phyloP scores from a whole-genome alignment of 2,329 filamentous ascomycete species.

The Emydomyces testavorans region DNA sequence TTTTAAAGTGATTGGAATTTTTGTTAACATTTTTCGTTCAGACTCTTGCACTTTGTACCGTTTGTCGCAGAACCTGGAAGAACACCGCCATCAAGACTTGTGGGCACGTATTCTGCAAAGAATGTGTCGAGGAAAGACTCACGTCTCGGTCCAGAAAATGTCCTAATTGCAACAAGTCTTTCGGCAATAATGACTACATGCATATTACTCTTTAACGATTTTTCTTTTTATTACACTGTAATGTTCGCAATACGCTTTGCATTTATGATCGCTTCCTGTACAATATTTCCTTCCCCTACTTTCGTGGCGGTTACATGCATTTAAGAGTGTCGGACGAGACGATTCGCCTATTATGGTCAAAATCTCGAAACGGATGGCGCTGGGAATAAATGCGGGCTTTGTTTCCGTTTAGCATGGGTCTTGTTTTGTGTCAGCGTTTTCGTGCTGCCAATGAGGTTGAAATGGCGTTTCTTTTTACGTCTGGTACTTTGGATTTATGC shows the following conservation, averaged over 20 bases:
- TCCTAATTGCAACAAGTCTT: conserved; percentile 82
- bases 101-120: conserved; percentile 85
- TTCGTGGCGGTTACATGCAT: conserved; percentile 13
- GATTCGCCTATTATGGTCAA: conserved; percentile 1
- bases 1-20: conserved; percentile 8
- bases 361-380: conserved; percentile 10
- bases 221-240: not conserved
- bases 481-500: not conserved
- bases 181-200: conserved; percentile 87
- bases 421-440: not conserved
- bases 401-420: conserved; percentile 6
- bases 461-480: conserved; percentile 1
- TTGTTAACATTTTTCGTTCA: conserved; percentile 26
- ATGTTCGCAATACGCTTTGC: not conserved
- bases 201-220: conserved; percentile 35
- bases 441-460: not conserved
- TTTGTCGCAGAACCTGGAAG: conserved; percentile 88
- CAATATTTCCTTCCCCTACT: conserved; percentile 14
- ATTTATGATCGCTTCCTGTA: conserved; percentile 7
- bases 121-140: conserved; percentile 80
- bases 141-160: conserved; percentile 88
- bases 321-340: conserved; percentile 6
- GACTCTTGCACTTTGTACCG: conserved; percentile 73
- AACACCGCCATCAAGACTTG: conserved; percentile 88
- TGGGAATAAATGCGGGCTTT: conserved; percentile 1